Evolutionary conservation across 2,329 filamentous ascomycete species (phyloP).

Genomic region (Calonectria crousiana): DNA sequence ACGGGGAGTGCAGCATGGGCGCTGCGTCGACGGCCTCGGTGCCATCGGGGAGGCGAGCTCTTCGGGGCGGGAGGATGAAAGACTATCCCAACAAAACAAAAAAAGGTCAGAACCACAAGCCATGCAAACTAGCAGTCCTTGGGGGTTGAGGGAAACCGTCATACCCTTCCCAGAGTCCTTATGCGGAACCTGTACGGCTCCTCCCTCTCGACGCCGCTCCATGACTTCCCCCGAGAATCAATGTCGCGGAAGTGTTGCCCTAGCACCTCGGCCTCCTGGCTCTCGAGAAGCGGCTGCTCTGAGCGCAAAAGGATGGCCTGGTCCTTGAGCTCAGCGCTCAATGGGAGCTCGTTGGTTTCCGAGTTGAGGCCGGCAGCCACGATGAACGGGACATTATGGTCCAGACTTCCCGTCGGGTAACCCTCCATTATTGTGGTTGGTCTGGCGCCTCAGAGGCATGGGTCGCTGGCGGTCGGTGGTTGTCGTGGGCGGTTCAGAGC

Average conservation of each 20-base stretch:
- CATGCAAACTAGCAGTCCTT: constrained; percentile 26
- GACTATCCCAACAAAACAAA: constrained; percentile 53
- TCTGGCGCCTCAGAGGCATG: constrained; percentile 38
- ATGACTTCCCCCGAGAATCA: constrained; percentile 74
- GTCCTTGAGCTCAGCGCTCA: constrained; percentile 67
- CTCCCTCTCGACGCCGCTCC: constrained; percentile 70
- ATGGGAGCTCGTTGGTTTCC: constrained; percentile 54
- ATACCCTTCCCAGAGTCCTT: constrained; percentile 83
- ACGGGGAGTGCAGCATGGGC: constrained; percentile 84
- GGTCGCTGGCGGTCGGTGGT: constrained; percentile 27
- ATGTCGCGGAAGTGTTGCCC: constrained; percentile 74
- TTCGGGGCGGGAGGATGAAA: constrained; percentile 68
- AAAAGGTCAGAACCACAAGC: constrained; percentile 42
- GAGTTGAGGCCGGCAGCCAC: constrained; percentile 80
- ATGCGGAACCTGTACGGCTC: constrained; percentile 74
- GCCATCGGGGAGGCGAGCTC: constrained; percentile 65
- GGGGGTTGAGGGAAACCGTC: constrained; percentile 43
- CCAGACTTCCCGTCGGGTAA: constrained; percentile 82
- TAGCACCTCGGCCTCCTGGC: constrained; percentile 73
- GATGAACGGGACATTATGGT: constrained; percentile 88
- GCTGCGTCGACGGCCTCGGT: constrained; percentile 61
- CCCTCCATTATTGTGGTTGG: constrained; percentile 79
- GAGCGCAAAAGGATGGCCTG: constrained; percentile 75
- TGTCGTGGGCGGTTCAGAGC: constrained; percentile 34
- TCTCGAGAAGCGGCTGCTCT: constrained; percentile 75